Conservation (phyloP, 2,329 filamentous ascomycete species). For the Fusarium sp. region DNA sequence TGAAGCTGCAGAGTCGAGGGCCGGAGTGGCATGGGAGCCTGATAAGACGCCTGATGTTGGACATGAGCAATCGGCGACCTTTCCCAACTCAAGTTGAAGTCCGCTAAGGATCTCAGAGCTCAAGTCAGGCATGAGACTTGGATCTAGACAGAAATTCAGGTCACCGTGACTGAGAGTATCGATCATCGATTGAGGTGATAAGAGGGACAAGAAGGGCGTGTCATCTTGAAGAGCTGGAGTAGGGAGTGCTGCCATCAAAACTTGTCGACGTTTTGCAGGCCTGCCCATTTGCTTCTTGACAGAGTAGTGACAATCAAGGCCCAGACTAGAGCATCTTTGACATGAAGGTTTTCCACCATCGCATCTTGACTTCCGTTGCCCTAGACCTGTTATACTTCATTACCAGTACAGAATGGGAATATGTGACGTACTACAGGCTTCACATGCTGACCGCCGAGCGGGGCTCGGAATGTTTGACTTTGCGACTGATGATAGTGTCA, state of each 20-base stretch:
- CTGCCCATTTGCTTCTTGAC: background rate
- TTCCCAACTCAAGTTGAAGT: background rate
- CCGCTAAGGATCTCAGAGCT: background rate
- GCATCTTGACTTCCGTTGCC: background rate
- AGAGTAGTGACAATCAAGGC: background rate
- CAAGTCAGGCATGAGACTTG: background rate
- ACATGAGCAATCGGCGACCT: background rate
- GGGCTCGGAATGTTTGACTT: background rate
- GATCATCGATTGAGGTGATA: background rate
- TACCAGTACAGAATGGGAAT: background rate
- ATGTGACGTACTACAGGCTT: background rate
- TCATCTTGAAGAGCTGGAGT: background rate
- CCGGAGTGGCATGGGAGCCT: accelerated
- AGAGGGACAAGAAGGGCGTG: background rate
- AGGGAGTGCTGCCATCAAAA: background rate
- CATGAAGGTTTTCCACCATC: background rate
- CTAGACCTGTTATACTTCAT: background rate
- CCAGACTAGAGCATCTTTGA: background rate
- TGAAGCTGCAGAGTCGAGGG: background rate
- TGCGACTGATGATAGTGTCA: accelerated
- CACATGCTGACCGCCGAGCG: background rate
- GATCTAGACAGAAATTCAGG: accelerated
- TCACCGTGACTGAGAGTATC: background rate
- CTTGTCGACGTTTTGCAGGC: background rate
- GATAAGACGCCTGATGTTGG: accelerated